These are phyloP conservation scores for Pseudoperonospora humuli DNA, from an alignment of 352 stramenopile species.

Conservation along the genomic window DNA sequence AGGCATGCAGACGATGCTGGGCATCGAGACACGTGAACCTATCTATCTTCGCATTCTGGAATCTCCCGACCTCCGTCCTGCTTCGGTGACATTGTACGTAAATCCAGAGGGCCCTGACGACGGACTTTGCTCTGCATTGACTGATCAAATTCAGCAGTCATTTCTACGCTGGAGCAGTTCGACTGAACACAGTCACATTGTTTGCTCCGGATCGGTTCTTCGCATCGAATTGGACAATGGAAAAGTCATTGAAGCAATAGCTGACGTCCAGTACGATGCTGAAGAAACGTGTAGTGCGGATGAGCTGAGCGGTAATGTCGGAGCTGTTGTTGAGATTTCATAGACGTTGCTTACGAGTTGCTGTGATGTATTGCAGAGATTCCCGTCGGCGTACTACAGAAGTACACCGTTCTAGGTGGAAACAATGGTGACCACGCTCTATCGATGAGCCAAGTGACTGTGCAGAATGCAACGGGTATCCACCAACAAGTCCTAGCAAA, in stretches of 20 bases:
- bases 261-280: conserved; percentile 36
- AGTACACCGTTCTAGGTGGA: conserved; percentile 47
- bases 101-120: conserved; percentile 5
- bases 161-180: conserved; percentile 28
- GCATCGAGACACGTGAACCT: conserved; percentile 8
- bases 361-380: conserved; percentile 25
- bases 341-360: not conserved
- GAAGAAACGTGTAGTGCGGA: conserved; percentile 33
- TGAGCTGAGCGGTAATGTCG: conserved; percentile 38
- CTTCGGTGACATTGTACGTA: conserved; percentile 23
- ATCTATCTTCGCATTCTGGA: conserved; percentile 49
- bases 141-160: conserved; percentile 18
- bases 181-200: conserved; percentile 9
- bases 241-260: conserved; percentile 18
- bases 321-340: not conserved
- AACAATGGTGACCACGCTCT: conserved; percentile 21
- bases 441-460: conserved; percentile 21
- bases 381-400: conserved; percentile 43
- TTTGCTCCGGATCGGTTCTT: conserved; percentile 32
- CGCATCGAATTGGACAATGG: conserved; percentile 9
- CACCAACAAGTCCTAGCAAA: conserved; percentile 22
- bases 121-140: not conserved
- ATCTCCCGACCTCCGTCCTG: conserved; percentile 33
- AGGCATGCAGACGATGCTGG: conserved; percentile 11
- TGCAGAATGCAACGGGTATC: conserved; percentile 22